Base-by-base conservation (phyloP, 331 rosid genomes). In the Pyrus hybrid region DNA sequence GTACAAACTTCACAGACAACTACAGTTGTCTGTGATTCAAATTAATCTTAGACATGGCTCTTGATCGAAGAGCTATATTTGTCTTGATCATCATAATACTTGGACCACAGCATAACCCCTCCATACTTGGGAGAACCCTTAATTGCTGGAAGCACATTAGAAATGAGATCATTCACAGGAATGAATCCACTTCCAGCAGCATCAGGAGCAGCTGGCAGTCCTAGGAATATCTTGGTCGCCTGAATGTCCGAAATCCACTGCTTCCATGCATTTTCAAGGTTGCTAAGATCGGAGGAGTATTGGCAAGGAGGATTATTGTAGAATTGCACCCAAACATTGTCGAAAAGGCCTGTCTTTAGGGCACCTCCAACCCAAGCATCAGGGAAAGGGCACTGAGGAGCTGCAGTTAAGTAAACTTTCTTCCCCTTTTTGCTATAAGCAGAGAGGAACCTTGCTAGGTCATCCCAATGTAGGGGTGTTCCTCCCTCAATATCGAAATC, bases 401-500 rank as follows among this genome's bases (percentile, higher is more conserved):
- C 91, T 14, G 89, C 86, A 11, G 78, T 74, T 7, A 87, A 10
- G 81, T 72, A 85, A 18, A 87, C 87, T 64, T 83, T 87, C 65
- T 76, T 79, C 1, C 86, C 86, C 14, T 23, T 43, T n/a, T 53
- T 71, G 30, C 86, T 84, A 32, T 84, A 76, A 7, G 54, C 79
- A 17, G 81, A 69, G 4, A 88, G 79, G 68, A 67, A 78, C 53
- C 77, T 80, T 3, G 93, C 90, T 4, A 88, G 84, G 21, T 82
- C 93, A 76, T 64, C 86, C 88, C 88, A 84, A 3, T 84, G 69
- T 2, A 70, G 81, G 73, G 66, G 70, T 49, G 86, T 80, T 26
- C 90, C 93, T 41, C 88, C 87, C 75, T 88, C 87, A 1, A 88
- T 86, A 49, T 88, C 90, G 14, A 86, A 86, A 29, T 88, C 90